Percentiles rank a stretch among this genome's conserved stretches.
Conservation (phyloP, 441 rosid species). For the Flueggea neowawraea region DNA sequence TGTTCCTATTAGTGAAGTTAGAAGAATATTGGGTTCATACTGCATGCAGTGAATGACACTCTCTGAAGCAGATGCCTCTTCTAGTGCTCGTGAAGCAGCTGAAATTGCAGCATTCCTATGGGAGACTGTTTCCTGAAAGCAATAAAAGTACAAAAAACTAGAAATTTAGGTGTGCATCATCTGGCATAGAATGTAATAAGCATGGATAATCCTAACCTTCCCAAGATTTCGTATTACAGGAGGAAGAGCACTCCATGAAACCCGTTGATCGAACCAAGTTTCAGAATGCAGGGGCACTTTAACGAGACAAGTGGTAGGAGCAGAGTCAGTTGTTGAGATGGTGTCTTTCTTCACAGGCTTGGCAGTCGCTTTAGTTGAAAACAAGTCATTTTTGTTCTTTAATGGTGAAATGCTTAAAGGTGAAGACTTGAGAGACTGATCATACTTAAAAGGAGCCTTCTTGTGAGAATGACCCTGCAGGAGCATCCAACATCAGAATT, state of each 20-base stretch:
- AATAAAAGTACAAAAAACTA: slow-evolving; percentile 9
- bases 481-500: neutral
- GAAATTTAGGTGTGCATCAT: neutral
- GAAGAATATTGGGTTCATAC: slow-evolving; percentile 24
- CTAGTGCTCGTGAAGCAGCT: slow-evolving; percentile 33
- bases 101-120: slow-evolving; percentile 32
- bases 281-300: slow-evolving; percentile 28
- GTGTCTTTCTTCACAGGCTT: slow-evolving; percentile 23
- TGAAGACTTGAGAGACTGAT: slow-evolving; percentile 19
- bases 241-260: slow-evolving; percentile 32
- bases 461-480: slow-evolving; percentile 24
- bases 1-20: neutral
- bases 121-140: slow-evolving; percentile 32
- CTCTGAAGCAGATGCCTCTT: slow-evolving; percentile 43
- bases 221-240: slow-evolving; percentile 30
- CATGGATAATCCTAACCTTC: slow-evolving; percentile 26
- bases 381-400: slow-evolving; percentile 14
- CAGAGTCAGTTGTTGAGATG: slow-evolving; percentile 19
- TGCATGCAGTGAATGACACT: slow-evolving; percentile 31
- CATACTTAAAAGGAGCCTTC: slow-evolving; percentile 22
- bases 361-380: slow-evolving; percentile 14
- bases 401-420: slow-evolving; percentile 25
- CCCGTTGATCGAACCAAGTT: slow-evolving; percentile 31
- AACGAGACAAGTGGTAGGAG: slow-evolving; percentile 15
- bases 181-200: slow-evolving; percentile 7